Evolutionary conservation across 176 grass and related monocot genomes (phyloP), one percentile per base, ranked within the genome.

Genomic region (Pontederia paniculata): DNA sequence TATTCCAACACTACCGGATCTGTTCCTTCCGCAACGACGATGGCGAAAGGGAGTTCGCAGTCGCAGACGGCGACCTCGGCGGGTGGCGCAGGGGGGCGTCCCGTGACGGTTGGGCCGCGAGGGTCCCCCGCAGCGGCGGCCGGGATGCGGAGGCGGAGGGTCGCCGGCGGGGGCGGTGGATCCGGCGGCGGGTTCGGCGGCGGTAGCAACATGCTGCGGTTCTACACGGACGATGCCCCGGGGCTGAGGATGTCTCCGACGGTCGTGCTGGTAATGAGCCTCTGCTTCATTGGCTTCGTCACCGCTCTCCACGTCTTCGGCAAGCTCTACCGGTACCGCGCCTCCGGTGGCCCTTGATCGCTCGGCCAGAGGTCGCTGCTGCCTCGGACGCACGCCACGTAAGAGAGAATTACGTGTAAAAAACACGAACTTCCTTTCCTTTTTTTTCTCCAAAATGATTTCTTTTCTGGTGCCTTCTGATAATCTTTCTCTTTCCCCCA

Each of bases 231-330:
- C 46, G 69, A 71, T 11, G 69, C 57, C 1, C 69, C 69, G 8
- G 56, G 57, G 8, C 46, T 71, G 22, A 71, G 60, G 69, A 61
- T 71, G 69, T 15, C 69, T 16, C 69, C 69, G 46, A 71, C 69
- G 11, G 69, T 71, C 9, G 69, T 71, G 42, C 57, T 71, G 21
- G 69, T 71, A 55, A 71, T 71, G 69, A 71, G 69, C 47, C 57
- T 71, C 25, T 71, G 69, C 69, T 71, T 71, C 28, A 71, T 71
- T 23, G 69, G 69, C 21, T 71, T 71, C 69, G 69, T 71, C 57
- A 71, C 69, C 23, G 69, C 69, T 9, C 69, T 71, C 46, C 69
- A 71, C 57, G 69, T 71, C 45, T 71, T 71, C 45, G 57, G 69
- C 9, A 71, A 71, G 48, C 45, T 71, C 57, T 71, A 71, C 25